phyloP scores from a whole-genome alignment of 805 yeast species.

The Yarrowia divulgata region DNA sequence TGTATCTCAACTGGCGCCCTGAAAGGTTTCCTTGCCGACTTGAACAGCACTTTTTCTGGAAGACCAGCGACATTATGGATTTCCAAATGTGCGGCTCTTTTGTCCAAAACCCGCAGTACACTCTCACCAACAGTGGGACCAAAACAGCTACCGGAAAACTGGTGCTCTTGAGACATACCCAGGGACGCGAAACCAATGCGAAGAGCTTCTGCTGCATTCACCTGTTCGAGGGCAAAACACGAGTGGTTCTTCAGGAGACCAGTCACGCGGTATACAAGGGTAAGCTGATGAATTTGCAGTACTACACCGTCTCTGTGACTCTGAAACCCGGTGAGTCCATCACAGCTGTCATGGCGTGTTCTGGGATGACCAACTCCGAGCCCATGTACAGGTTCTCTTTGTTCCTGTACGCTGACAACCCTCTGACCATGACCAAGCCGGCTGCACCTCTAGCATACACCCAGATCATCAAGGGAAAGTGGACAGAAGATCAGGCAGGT shows the following conservation, averaged over 20 bases:
- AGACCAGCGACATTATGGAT: constrained; percentile 45
- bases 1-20: constrained; percentile 76
- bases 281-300: constrained; percentile 49
- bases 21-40: constrained; percentile 45
- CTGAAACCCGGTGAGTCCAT: constrained; percentile 44
- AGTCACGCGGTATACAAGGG: constrained; percentile 42
- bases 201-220: constrained; percentile 31
- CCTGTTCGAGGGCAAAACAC: constrained; percentile 35
- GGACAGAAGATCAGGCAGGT: constrained; percentile 59
- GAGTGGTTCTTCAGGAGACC: constrained; percentile 41
- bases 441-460: constrained; percentile 44
- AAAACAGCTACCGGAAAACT: constrained; percentile 10
- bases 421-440: constrained; percentile 50
- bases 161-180: constrained; percentile 40
- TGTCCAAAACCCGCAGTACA: constrained; percentile 54
- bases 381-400: constrained; percentile 42
- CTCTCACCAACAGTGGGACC: constrained; percentile 42
- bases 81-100: constrained; percentile 42
- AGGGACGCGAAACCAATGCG: constrained; percentile 13
- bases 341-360: constrained; percentile 44
- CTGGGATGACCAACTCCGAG: constrained; percentile 5
- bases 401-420: constrained; percentile 39
- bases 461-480: constrained; percentile 51
- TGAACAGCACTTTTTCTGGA: constrained; percentile 47
- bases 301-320: constrained; percentile 46